Base-by-base conservation (phyloP, 768 basidiomycete genomes). In the Daedaleopsis nitida region DNA sequence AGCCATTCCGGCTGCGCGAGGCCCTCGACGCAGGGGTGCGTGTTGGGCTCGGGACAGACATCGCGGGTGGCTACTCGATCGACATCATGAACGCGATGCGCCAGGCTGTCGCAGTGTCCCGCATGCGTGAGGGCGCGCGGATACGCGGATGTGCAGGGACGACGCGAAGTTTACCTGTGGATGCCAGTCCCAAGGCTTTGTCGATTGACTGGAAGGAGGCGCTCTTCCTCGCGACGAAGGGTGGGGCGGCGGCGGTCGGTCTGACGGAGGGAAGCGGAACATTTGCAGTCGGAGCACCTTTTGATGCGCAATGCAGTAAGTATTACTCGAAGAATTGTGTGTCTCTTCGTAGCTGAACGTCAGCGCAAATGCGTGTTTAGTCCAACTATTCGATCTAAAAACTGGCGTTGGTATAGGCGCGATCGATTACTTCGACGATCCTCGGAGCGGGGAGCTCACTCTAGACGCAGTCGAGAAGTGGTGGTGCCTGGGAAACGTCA, bases 21-120 rank as follows among this genome's bases (percentile, higher is more conserved):
- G 91, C 91, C 5, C 76, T 94, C 37, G 74, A 81, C 47, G 73
- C 72, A 32, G 81, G 80, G 0, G 85, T 94, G 34, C 81, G 78
- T 27, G 84, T 96, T 12, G 94, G 94, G 0, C 81, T 96, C 1
- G 94, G 94, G 2, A 86, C 87, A 21, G 94, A 96, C 65, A 77
- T 96, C 47, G 92, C 92, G 2, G 94, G 94, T 1, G 94, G 94
- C 5, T 96, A 96, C 72, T 84, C 83, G 50, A 70, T 87, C 38
- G 88, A 91, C 67, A 84, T 96, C 16, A 89, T 93, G 83, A 80
- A 75, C 49, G 78, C 84, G 21, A 95, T 95, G 94, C 80, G 94
- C 51, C 84, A 86, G 52, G 86, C 91, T 0, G 93, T 96, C 0
- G 76, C 80, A 5, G 81, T 87, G 0, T 86, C 92, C 3, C 78